Evolutionary conservation across 2,329 filamentous ascomycete species (phyloP).

Genomic region (Monosporascus ibericus): DNA sequence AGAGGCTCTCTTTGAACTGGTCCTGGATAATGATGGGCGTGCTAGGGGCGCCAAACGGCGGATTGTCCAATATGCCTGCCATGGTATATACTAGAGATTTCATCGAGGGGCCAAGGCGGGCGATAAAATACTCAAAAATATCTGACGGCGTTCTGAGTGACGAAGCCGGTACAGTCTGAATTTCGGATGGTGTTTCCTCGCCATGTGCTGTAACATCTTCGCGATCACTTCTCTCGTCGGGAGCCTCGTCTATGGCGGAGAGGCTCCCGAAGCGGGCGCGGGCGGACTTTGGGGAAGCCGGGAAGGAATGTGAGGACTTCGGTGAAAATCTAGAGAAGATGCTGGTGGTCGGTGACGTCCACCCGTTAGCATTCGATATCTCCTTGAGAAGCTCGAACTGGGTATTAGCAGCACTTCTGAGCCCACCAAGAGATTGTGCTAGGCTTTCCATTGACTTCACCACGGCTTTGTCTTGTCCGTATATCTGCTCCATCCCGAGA

Average conservation of each 20-base stretch:
- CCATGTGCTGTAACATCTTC: conserved; percentile 29
- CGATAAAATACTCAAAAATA: conserved; percentile 88
- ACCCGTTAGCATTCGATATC: conserved; percentile 27
- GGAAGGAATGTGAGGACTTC: conserved; percentile 5
- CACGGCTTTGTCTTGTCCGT: conserved; percentile 70
- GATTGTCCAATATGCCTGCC: conserved; percentile 79
- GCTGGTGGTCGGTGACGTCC: conserved; percentile 25
- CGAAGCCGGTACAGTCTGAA: conserved; percentile 21
- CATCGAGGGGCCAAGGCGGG: conserved; percentile 85
- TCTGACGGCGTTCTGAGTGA: conserved; percentile 60
- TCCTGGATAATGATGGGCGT: conserved; percentile 70
- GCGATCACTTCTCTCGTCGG: conserved; percentile 48
- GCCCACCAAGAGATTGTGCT: conserved; percentile 81
- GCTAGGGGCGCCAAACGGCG: conserved; percentile 69
- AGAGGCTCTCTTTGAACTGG: conserved; percentile 72
- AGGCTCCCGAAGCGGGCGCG: conserved; percentile 38
- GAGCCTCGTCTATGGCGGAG: conserved; percentile 57
- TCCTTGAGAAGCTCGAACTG: conserved; percentile 82
- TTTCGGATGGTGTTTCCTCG: conserved; percentile 4
- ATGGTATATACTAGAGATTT: conserved; percentile 91
- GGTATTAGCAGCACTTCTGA: conserved; percentile 82
- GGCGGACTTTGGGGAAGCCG: conserved; percentile 25
- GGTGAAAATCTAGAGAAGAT: conserved; percentile 20
- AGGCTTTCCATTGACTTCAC: conserved; percentile 80
- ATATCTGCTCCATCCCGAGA: conserved; percentile 71